phyloP scores from a whole-genome alignment of 495 filamentous ascomycete species.

The Daldinia decipiens region DNA sequence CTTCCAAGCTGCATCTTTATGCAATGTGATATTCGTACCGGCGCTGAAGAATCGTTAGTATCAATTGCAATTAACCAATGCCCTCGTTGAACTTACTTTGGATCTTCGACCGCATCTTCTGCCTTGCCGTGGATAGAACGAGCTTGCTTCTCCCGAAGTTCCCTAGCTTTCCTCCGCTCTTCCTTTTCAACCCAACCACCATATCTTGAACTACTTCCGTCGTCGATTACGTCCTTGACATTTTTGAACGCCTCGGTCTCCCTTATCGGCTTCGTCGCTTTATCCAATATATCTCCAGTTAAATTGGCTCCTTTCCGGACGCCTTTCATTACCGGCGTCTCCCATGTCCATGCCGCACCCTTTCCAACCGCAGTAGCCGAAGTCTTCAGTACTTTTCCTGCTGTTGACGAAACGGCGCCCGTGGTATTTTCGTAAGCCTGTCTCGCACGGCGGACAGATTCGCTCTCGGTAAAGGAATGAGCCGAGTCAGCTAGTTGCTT shows the following conservation, averaged over 20 bases:
- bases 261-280: slow-evolving; percentile 90
- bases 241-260: slow-evolving; percentile 94
- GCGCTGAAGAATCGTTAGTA: slow-evolving; percentile 66
- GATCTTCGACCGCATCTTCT: slow-evolving; percentile 75
- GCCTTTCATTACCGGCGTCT: slow-evolving; percentile 90
- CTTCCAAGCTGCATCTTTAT: slow-evolving; percentile 97
- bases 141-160: slow-evolving; percentile 71
- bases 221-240: slow-evolving; percentile 96
- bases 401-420: slow-evolving; percentile 75
- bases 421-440: slow-evolving; percentile 86
- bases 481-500: slow-evolving; percentile 90
- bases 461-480: slow-evolving; percentile 92
- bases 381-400: slow-evolving; percentile 79
- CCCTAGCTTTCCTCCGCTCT: slow-evolving; percentile 80
- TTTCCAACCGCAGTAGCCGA: slow-evolving; percentile 89
- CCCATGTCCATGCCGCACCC: slow-evolving; percentile 95
- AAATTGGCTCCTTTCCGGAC: slow-evolving; percentile 85
- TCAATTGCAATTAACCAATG: neutral
- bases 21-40: slow-evolving; percentile 90
- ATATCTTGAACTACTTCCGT: slow-evolving; percentile 94
- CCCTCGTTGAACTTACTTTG: slow-evolving; percentile 72
- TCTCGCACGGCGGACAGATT: slow-evolving; percentile 85
- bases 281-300: slow-evolving; percentile 87
- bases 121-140: slow-evolving; percentile 56
- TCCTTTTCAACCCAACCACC: slow-evolving; percentile 97